Evolutionary conservation across 768 basidiomycete species (phyloP).

Genomic region (Pleurotus salmoneostramineus): DNA sequence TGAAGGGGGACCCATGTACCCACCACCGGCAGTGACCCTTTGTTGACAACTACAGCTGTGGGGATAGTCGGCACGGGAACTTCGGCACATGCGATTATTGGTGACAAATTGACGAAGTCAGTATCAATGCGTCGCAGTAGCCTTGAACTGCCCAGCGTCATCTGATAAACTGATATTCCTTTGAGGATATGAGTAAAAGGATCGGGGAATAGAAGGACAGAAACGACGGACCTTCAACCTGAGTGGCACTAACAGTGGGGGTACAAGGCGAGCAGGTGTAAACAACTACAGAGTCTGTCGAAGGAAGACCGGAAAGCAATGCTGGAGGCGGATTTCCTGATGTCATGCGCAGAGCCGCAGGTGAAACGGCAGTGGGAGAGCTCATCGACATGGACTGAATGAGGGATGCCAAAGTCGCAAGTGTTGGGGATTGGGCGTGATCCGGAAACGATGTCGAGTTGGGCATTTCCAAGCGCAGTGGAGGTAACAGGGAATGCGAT

Average conservation of each 20-base stretch:
- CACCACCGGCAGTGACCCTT: conserved; percentile 47
- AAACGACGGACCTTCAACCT: conserved; percentile 58
- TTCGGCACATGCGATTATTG: conserved; percentile 44
- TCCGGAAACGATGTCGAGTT: conserved; percentile 10
- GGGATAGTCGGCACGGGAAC: conserved; percentile 35
- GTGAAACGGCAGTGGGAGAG: conserved; percentile 26
- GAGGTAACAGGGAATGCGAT: conserved; percentile 15
- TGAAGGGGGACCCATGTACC: conserved; percentile 72
- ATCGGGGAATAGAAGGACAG: not conserved
- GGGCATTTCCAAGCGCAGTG: conserved; percentile 16
- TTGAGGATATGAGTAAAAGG: not conserved
- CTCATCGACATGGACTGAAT: conserved; percentile 38
- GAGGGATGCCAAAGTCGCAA: conserved; percentile 26
- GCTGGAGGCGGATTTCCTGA: conserved; percentile 30
- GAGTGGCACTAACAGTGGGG: conserved; percentile 62
- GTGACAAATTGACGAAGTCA: conserved; percentile 71
- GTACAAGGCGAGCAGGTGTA: conserved; percentile 61
- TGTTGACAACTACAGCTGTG: conserved; percentile 46
- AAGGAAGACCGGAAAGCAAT: conserved; percentile 26
- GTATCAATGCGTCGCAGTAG: conserved; percentile 75
- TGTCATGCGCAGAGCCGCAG: conserved; percentile 24
- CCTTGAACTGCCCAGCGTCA: conserved; percentile 47
- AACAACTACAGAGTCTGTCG: conserved; percentile 44
- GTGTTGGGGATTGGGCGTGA: conserved; percentile 17
- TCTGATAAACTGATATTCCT: conserved; percentile 78